Evolutionary conservation across 2,329 filamentous ascomycete species (phyloP), one percentile per base, ranked within the genome.

Genomic region (Aspergillus transmontanensis): DNA sequence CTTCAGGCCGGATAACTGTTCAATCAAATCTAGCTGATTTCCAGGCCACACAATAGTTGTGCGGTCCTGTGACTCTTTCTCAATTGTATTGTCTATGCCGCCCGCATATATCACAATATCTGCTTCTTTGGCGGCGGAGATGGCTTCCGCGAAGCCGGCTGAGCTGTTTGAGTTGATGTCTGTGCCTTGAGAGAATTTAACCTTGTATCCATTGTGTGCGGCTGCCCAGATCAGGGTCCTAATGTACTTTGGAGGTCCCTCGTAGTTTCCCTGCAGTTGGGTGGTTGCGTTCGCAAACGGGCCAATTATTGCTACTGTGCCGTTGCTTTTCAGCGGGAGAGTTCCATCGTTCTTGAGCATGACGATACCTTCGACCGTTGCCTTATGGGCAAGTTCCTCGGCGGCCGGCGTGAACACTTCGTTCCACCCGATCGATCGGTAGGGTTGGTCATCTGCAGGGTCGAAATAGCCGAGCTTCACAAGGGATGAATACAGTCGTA

Each of bases 221-320:
- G 83, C 81, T 21, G 86, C 83, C 56, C 80, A 82, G 0, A 85
- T 75, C 6, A 63, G 39, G 0, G 62, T 66, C 23, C 63, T 55
- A 6, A 71, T 55, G 54, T 65, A 69, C 14, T 59, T 85, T 82
- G 11, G 78, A 79, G 66, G 81, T 79, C 30, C 75, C 70, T 83
- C 87, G 74, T 88, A 88, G 67, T 84, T 84, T 2, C 86, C 86
- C 55, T 84, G 83, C 77, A 88, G 82, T 63, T 86, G 81, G 3
- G 75, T 77, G 0, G 83, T 84, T 9, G 83, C 83, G 57, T 85
- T 85, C 2, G 84, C 85, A 78, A 84, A 87, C 60, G 80, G 80
- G 3, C 86, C 86, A 19, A 88, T 77, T 57, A 88, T 73, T 0
- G 83, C 85, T 1, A 88, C 76, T 2, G 46, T 65, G 12, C 63